phyloP scores from a whole-genome alignment of 2,329 filamentous ascomycete species.

The Endoconidiophora polonica region DNA sequence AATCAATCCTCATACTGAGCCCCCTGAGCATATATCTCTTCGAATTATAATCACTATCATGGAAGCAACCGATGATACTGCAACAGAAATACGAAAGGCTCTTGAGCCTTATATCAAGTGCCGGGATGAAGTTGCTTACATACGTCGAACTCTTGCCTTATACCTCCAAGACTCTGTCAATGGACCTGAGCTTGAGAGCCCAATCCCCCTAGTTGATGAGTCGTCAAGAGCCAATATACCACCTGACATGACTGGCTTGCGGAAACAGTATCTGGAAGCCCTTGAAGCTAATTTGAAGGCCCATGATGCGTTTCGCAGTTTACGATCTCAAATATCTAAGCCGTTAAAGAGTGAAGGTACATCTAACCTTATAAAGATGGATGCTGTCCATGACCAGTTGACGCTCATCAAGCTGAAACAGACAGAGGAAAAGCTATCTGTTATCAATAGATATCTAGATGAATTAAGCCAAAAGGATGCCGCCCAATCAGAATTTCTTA shows the following conservation, averaged over 20 bases:
- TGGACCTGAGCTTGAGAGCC: constrained; percentile 9
- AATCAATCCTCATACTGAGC: not conserved
- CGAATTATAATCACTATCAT: constrained; percentile 1
- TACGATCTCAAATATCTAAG: constrained; percentile 14
- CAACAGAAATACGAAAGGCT: not conserved
- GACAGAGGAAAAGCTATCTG: constrained; percentile 32
- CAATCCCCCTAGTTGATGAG: constrained; percentile 10
- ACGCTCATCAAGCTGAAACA: constrained; percentile 33
- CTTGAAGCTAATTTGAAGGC: constrained; percentile 36
- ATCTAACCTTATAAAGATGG: not conserved
- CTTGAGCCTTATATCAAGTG: constrained; percentile 38
- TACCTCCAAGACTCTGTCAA: constrained; percentile 25
- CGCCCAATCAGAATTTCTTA: constrained; percentile 32
- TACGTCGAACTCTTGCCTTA: constrained; percentile 37
- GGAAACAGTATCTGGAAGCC: constrained; percentile 38
- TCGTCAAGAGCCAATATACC: constrained; percentile 14
- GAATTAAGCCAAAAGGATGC: constrained; percentile 34
- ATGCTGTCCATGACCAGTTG: constrained; percentile 31
- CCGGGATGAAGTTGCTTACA: constrained; percentile 38
- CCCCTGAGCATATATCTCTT: not conserved
- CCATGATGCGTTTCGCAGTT: constrained; percentile 28
- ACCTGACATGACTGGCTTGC: constrained; percentile 28
- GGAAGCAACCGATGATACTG: not conserved
- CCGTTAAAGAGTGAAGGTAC: not conserved
- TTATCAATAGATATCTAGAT: constrained; percentile 35